A percentile compares a stretch with the other conserved stretches of the same genome.
These are phyloP conservation scores for Yamadazyma jaroonii DNA, from an alignment of 1,139 yeast genomes.

Conservation along the genomic window DNA sequence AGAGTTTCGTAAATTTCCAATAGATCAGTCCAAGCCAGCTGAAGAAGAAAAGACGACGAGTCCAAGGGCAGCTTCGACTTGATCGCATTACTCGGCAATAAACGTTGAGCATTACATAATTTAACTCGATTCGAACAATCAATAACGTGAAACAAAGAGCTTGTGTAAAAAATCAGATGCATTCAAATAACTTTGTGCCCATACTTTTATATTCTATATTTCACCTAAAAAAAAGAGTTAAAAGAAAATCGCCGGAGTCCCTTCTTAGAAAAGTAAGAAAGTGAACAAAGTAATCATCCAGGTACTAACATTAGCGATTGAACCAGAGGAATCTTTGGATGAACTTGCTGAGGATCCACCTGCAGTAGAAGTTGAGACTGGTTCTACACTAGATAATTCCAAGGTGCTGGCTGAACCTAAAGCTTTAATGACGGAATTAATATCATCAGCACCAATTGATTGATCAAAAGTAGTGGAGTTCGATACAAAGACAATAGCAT, in stretches of 20 bases:
- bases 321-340: conserved; percentile 24
- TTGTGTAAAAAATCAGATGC: no score
- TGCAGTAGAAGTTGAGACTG: conserved; percentile 15
- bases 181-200: no score
- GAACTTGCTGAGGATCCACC: conserved; percentile 11
- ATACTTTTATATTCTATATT: no score
- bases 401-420: conserved; percentile 24
- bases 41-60: no score
- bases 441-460: conserved; percentile 29
- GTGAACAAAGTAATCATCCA: conserved; percentile 7
- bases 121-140: no score
- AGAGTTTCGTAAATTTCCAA: no score
- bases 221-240: neutral
- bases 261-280: conserved; percentile 8
- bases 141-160: no score
- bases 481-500: conserved; percentile 59
- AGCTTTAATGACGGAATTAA: conserved; percentile 33
- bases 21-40: no score
- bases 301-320: conserved; percentile 5
- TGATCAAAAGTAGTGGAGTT: conserved; percentile 50
- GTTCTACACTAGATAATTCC: conserved; percentile 21
- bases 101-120: no score
- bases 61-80: no score
- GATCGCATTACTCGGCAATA: no score
- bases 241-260: no score